Evolutionary conservation across 139 green algal species (phyloP).

Genomic region (Chlorokybus atmophyticus): DNA sequence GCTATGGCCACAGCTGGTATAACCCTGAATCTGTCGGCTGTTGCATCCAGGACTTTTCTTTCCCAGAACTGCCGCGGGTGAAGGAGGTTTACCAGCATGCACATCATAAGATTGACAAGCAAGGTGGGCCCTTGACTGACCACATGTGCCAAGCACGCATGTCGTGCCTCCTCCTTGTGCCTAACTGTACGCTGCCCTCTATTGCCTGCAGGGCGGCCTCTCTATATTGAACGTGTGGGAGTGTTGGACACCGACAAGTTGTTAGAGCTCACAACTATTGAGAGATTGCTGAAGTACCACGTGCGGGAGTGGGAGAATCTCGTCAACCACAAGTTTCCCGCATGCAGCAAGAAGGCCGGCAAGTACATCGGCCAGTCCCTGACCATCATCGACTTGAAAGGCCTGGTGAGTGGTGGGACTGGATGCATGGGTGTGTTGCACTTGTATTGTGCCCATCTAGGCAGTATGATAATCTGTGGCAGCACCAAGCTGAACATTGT

Average conservation of each 20-base stretch:
- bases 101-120: conserved; percentile 58
- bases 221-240: conserved; percentile 28
- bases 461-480: too few species aligned
- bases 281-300: conserved; percentile 24
- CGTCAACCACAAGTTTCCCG: conserved; percentile 25
- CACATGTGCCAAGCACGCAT: too few species aligned
- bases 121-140: too few species aligned
- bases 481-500: too few species aligned
- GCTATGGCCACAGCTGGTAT: too few species aligned
- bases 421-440: too few species aligned
- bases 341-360: conserved; percentile 14
- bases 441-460: too few species aligned
- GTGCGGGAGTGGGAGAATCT: conserved; percentile 29
- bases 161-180: too few species aligned
- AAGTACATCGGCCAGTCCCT: conserved; percentile 27
- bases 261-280: conserved; percentile 19
- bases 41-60: background rate
- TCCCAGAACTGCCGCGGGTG: conserved; percentile 65
- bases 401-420: too few species aligned
- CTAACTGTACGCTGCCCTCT: too few species aligned
- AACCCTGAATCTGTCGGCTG: too few species aligned
- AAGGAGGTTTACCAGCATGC: conserved; percentile 74
- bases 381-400: conserved; percentile 26
- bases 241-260: conserved; percentile 14
- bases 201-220: too few species aligned